These are phyloP conservation scores for Earliella scabrosa DNA, from an alignment of 1,284 basidiomycete genomes.

Conservation along the genomic window DNA sequence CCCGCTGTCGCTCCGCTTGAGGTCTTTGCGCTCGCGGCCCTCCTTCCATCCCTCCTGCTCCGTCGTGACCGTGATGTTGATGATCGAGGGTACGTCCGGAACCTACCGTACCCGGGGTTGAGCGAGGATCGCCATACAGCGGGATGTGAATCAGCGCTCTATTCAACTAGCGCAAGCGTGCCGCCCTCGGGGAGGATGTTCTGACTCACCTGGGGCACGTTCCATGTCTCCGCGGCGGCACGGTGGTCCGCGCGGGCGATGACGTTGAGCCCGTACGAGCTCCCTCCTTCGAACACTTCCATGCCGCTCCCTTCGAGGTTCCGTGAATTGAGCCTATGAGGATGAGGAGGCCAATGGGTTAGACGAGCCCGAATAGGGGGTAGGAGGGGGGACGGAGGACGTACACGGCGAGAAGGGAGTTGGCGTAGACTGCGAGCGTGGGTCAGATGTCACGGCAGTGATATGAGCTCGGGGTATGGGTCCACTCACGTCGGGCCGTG, in stretches of 20 bases:
- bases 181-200: neutral
- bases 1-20: neutral
- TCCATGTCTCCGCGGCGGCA: conserved; percentile 1
- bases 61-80: conserved; percentile 8
- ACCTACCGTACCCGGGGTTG: no score
- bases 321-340: conserved; percentile 2
- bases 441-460: neutral
- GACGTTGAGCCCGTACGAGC: neutral
- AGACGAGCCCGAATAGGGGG: neutral
- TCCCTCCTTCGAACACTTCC: neutral
- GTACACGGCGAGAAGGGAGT: conserved; percentile 1
- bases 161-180: no score
- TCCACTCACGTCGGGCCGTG: neutral
- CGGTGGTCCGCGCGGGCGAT: conserved; percentile 1
- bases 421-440: neutral
- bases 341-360: no score
- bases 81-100: neutral
- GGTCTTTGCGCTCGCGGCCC: neutral
- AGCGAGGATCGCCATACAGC: no score
- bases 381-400: neutral
- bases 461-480: neutral
- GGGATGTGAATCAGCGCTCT: no score
- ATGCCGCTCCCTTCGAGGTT: neutral
- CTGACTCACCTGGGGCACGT: neutral
- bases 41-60: conserved; percentile 2